Evolutionary conservation across 129 eudicot genomes (phyloP).

Genomic region (Pittosporum tobira): DNA sequence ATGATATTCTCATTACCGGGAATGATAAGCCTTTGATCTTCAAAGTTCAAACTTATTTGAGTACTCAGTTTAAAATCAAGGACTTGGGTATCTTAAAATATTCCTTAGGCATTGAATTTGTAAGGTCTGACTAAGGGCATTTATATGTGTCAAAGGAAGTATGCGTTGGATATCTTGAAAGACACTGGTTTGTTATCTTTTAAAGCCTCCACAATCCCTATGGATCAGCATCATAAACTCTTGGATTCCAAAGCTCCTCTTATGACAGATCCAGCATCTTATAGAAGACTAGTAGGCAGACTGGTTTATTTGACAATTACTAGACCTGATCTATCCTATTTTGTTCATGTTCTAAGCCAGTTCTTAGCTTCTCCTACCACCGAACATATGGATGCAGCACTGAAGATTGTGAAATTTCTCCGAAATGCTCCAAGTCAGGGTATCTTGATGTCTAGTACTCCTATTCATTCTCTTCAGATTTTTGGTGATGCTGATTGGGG

Average conservation of each 20-base stretch:
- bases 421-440: too few relatives aligned
- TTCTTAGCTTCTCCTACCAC: too few relatives aligned
- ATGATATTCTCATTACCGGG: too few relatives aligned
- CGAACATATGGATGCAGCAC: too few relatives aligned
- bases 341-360: background rate
- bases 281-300: background rate
- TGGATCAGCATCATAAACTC: background rate
- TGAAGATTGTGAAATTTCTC: too few relatives aligned
- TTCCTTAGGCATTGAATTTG: background rate
- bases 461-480: too few relatives aligned
- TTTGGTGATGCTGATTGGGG: too few relatives aligned
- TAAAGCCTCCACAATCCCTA: background rate
- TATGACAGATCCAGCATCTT: background rate
- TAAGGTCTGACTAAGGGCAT: background rate
- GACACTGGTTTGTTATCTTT: background rate
- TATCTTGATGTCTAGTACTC: too few relatives aligned
- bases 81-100: too few relatives aligned
- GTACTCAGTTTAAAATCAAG: too few relatives aligned
- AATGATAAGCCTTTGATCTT: background rate
- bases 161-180: background rate
- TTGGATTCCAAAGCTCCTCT: background rate
- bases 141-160: background rate
- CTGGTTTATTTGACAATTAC: background rate
- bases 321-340: background rate
- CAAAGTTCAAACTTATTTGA: background rate